Percentiles rank a stretch among this genome's conserved stretches.
Evolutionary conservation across 805 yeast species (phyloP).

Genomic region (Yamadazyma tumulicola): DNA sequence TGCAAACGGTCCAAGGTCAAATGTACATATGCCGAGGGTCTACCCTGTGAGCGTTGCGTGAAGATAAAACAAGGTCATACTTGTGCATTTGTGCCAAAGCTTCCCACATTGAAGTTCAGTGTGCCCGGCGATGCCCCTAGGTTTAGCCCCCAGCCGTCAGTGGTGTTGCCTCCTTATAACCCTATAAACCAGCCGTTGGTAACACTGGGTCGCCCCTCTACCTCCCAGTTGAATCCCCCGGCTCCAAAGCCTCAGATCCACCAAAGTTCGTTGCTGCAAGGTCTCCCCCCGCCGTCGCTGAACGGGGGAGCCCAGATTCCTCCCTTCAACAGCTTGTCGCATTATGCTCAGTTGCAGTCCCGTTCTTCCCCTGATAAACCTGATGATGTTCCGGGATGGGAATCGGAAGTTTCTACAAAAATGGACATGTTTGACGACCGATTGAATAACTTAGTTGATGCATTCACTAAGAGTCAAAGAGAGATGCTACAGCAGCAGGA

Average conservation of each 20-base stretch:
- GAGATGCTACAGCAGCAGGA: conserved; percentile 19
- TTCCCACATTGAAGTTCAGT: conserved; percentile 37
- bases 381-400: conserved; percentile 22
- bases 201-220: no score
- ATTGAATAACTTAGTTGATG: conserved; percentile 34
- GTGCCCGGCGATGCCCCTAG: neutral
- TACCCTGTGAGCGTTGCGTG: conserved; percentile 59
- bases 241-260: neutral
- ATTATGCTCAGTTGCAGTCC: neutral
- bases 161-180: no score
- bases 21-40: conserved; percentile 46
- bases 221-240: no score
- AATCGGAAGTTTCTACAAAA: conserved; percentile 29
- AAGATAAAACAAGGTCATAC: conserved; percentile 41
- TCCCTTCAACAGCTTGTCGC: neutral
- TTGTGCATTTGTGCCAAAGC: conserved; percentile 56
- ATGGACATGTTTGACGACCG: conserved; percentile 36
- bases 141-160: neutral
- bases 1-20: conserved; percentile 63
- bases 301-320: no score
- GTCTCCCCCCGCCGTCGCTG: neutral
- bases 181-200: no score
- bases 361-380: conserved; percentile 3
- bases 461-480: conserved; percentile 30
- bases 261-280: neutral